phyloP scores from a whole-genome alignment of 2,329 filamentous ascomycete species.

The Colletotrichum salicis region DNA sequence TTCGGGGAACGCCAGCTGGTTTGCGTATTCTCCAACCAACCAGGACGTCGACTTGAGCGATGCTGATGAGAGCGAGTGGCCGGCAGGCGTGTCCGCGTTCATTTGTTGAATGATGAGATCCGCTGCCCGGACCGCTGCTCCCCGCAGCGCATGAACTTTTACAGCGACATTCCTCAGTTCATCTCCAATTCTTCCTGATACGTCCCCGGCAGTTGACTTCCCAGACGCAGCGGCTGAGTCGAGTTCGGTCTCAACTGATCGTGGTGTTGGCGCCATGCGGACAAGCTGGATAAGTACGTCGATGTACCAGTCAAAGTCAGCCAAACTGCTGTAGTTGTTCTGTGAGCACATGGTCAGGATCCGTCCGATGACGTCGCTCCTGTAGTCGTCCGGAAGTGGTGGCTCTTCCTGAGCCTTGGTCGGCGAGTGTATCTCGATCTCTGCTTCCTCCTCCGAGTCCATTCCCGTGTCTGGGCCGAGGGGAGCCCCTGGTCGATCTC shows the following conservation, averaged over 20 bases:
- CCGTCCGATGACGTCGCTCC: slow-evolving; percentile 80
- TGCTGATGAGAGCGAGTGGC: slow-evolving; percentile 68
- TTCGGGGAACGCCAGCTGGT: slow-evolving; percentile 75
- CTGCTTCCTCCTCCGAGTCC: slow-evolving; percentile 63
- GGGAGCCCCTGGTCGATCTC: slow-evolving; percentile 59
- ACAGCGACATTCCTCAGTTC: slow-evolving; percentile 93
- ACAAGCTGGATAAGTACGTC: slow-evolving; percentile 89
- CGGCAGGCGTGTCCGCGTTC: slow-evolving; percentile 60
- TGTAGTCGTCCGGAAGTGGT: slow-evolving; percentile 86
- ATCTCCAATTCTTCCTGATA: slow-evolving; percentile 79
- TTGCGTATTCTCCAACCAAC: slow-evolving; percentile 88
- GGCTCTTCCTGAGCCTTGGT: slow-evolving; percentile 56
- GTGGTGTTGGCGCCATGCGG: slow-evolving; percentile 70
- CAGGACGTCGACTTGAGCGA: slow-evolving; percentile 83
- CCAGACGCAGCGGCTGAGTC: slow-evolving; percentile 43
- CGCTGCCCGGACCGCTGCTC: slow-evolving; percentile 83
- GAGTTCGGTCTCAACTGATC: slow-evolving; percentile 50
- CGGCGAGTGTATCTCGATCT: slow-evolving; percentile 52
- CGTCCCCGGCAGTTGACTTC: slow-evolving; percentile 51
- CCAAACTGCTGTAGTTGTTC: slow-evolving; percentile 85
- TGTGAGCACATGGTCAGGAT: slow-evolving; percentile 91
- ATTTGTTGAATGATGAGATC: slow-evolving; percentile 77
- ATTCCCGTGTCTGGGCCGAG: slow-evolving; percentile 52
- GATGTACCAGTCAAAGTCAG: slow-evolving; percentile 98
- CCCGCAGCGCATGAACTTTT: slow-evolving; percentile 85